These are phyloP conservation scores for Hyaloscypha variabilis DNA, from an alignment of 495 filamentous ascomycete genomes.

Conservation along the genomic window DNA sequence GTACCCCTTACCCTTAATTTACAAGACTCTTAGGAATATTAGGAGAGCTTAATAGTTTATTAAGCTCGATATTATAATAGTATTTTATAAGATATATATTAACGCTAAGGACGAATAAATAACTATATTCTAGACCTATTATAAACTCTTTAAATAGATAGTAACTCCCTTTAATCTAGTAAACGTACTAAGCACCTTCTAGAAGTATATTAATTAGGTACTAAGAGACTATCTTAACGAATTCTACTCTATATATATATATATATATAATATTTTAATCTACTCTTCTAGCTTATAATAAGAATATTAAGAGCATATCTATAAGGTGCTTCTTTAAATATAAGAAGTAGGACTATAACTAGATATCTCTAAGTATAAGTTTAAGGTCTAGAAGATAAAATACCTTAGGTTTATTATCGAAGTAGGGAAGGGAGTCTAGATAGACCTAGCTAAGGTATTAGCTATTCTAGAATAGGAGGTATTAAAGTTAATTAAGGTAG, in stretches of 20 bases:
- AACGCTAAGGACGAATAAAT: slow-evolving; percentile 36
- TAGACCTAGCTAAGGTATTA: slow-evolving; percentile 35
- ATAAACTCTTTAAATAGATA: slow-evolving; percentile 33
- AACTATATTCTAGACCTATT: slow-evolving; percentile 39
- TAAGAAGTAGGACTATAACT: slow-evolving; percentile 26
- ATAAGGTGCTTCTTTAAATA: slow-evolving; percentile 30
- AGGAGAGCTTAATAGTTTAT: slow-evolving; percentile 28
- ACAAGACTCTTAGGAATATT: slow-evolving; percentile 27
- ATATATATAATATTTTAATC: slow-evolving; percentile 23
- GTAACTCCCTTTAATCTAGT: slow-evolving; percentile 34
- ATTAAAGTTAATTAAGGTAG: slow-evolving; percentile 28
- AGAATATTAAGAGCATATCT: slow-evolving; percentile 31
- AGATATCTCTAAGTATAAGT: slow-evolving; percentile 38
- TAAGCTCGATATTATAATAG: slow-evolving; percentile 36
- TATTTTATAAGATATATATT: slow-evolving; percentile 42
- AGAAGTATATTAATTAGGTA: slow-evolving; percentile 37
- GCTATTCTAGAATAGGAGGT: slow-evolving; percentile 33
- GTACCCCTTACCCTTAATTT: slow-evolving; percentile 32
- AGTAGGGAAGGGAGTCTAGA: slow-evolving; percentile 27
- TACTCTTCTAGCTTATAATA: slow-evolving; percentile 27
- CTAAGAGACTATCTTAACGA: slow-evolving; percentile 31
- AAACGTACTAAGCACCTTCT: slow-evolving; percentile 33
- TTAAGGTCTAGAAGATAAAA: slow-evolving; percentile 28
- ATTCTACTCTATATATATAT: slow-evolving; percentile 37
- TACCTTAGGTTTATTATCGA: slow-evolving; percentile 35